Percentiles rank a stretch among this genome's conserved stretches.
These are phyloP conservation scores for Botrytis elliptica DNA, from an alignment of 2,329 filamentous ascomycete genomes.

Conservation along the genomic window DNA sequence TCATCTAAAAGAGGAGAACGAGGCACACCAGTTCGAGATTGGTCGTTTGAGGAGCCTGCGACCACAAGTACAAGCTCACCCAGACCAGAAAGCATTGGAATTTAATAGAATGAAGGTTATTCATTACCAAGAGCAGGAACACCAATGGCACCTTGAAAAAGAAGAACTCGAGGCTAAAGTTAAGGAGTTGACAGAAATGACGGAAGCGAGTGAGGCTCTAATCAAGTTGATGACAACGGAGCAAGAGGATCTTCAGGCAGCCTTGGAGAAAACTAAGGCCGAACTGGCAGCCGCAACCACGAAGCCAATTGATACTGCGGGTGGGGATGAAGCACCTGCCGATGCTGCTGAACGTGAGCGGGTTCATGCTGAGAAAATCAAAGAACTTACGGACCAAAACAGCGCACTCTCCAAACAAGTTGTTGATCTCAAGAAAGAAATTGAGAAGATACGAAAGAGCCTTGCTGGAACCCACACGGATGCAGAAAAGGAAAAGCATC, in stretches of 20 bases:
- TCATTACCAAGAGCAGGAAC: not conserved
- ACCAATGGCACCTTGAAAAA: not conserved
- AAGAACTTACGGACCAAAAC: not conserved
- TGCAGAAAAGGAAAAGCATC: no score
- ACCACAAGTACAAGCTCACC: not conserved
- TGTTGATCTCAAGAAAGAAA: not conserved
- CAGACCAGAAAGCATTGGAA: not conserved
- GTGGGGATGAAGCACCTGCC: not conserved
- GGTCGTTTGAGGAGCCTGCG: not conserved
- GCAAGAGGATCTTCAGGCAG: not conserved
- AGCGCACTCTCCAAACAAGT: not conserved
- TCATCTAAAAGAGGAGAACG: not conserved
- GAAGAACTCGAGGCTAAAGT: not conserved
- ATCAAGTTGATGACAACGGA: not conserved
- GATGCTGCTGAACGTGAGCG: not conserved
- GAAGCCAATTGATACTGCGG: not conserved
- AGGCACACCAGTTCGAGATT: not conserved
- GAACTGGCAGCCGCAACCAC: not conserved
- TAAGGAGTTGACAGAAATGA: not conserved
- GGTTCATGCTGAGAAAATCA: not conserved
- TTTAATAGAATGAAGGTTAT: not conserved
- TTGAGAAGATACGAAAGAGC: not conserved
- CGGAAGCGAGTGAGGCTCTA: not conserved
- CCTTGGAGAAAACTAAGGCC: not conserved
- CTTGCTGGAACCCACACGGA: rapidly evolving